phyloP scores from a whole-genome alignment of 1,284 basidiomycete genomes.

The Inonotus hispidus region DNA sequence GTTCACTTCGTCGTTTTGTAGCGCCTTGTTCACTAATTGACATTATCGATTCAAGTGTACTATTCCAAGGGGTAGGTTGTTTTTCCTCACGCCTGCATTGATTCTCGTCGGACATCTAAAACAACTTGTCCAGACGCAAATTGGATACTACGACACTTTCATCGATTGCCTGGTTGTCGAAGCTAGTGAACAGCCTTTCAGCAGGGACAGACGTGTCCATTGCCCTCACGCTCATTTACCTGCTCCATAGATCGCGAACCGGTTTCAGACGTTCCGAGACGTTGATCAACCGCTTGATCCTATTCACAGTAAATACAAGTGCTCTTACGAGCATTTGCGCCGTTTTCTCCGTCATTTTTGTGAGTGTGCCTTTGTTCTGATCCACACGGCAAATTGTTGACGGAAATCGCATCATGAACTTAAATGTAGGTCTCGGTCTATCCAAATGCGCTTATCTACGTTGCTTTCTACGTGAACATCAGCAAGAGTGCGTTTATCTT shows the following conservation, averaged over 20 bases:
- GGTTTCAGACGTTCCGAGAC: slow-evolving; percentile 19
- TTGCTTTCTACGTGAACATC: slow-evolving; percentile 12
- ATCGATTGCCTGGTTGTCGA: slow-evolving; percentile 10
- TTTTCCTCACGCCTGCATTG: neutral
- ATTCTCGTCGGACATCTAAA: neutral
- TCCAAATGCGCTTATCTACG: slow-evolving; percentile 15
- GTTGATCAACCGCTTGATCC: slow-evolving; percentile 17
- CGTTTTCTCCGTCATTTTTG: slow-evolving; percentile 13
- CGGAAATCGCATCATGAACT: neutral
- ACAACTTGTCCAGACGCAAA: neutral
- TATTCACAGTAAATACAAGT: slow-evolving; percentile 19
- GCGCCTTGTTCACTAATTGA: neutral
- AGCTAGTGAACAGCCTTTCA: slow-evolving; percentile 9
- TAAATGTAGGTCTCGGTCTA: slow-evolving; percentile 5
- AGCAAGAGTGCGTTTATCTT: slow-evolving; percentile 12
- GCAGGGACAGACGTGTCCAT: slow-evolving; percentile 18
- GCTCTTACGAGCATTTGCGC: slow-evolving; percentile 17
- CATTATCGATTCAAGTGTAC: neutral
- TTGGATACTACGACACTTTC: neutral
- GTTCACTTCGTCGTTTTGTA: neutral
- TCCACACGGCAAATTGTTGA: neutral
- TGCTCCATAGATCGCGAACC: slow-evolving; percentile 15
- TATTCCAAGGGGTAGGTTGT: slow-evolving; percentile 4
- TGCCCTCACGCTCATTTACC: slow-evolving; percentile 16
- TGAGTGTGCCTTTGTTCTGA: neutral